These are phyloP conservation scores for Salvia rosmarinus DNA, from an alignment of 257 asterid species.

Conservation along the genomic window DNA sequence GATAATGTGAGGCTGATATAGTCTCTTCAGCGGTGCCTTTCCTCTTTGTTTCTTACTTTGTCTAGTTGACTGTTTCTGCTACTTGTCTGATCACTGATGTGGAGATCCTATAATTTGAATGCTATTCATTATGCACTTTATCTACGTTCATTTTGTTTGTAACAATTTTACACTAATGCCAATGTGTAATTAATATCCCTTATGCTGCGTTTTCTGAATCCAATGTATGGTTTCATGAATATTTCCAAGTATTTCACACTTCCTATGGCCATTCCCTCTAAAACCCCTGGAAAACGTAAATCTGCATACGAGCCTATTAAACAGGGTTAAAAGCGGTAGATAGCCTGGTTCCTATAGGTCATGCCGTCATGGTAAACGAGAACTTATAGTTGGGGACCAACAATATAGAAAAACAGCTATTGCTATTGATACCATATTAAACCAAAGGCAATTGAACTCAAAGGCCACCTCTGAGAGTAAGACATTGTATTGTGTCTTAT, in stretches of 20 bases:
- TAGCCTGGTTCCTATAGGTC: too few species aligned
- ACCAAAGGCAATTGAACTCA: background rate
- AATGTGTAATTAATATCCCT: background rate
- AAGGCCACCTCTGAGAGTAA: background rate
- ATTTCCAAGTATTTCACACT: background rate
- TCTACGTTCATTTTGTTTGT: background rate
- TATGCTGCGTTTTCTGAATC: conserved; percentile 19
- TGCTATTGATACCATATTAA: background rate
- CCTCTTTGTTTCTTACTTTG: background rate
- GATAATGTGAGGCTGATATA: background rate
- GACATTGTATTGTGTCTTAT: background rate
- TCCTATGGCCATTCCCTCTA: conserved; percentile 17
- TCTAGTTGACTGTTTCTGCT: background rate
- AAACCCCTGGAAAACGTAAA: background rate
- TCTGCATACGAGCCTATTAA: too few species aligned
- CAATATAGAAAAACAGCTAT: background rate
- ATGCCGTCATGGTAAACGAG: too few species aligned
- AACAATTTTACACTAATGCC: background rate
- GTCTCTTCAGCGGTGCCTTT: background rate
- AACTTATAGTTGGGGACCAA: background rate
- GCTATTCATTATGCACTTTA: background rate
- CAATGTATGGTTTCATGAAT: background rate
- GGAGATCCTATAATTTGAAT: conserved; percentile 28
- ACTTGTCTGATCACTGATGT: background rate
- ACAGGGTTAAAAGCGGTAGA: too few species aligned